Evolutionary conservation across 2,329 filamentous ascomycete genomes (phyloP), one percentile per base, ranked within the genome.

Genomic region (Tympanopsis confertula): DNA sequence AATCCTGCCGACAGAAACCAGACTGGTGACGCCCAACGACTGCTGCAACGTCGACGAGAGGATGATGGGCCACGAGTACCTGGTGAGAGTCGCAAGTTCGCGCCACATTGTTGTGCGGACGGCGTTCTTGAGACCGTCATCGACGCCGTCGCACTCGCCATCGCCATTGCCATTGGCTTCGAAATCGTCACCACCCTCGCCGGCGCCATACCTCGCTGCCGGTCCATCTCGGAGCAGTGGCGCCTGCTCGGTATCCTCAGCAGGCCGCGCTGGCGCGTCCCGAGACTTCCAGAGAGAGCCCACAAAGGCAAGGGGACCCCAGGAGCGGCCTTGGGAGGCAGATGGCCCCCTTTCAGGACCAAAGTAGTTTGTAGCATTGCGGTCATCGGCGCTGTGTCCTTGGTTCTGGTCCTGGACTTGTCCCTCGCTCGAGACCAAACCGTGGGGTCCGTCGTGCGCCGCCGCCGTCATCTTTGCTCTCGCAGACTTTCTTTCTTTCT

Each of bases 101-200:
- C 88, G 77, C 57, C 83, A 80, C 87, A 88, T 96, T 4, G 86
- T 93, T 4, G 88, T 95, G 38, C 81, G 79, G 45, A 96, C 88
- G 51, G 78, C 73, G 10, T 87, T 86, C 0, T 82, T 74, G 1
- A 76, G 71, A 10, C 95, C 83, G 0, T 88, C 89, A 7, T 26
- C 22, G 22, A 10, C 22, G 22, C 7, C 22, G 22, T 26, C 22
- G 22, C 22, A n/a, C 7, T n/a, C 22, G 22, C 7, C 22, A n/a
- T 26, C 22, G 22, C 22, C 22, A n/a, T 7, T 26, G 22, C 22
- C 22, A n/a, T 26, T 10, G 22, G 7, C 22, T 26, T n/a, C 22
- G 22, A 7, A 7, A 10, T n/a, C 22, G 22, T n/a, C 22, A 10
- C 22, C n/a, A n/a, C 22, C 22, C 7, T 26, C 22, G 22, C 22